A percentile compares a stretch with the other conserved stretches of the same genome.
These are phyloP conservation scores for Carallia pectinifolia DNA, from an alignment of 345 rosid genomes.

Conservation along the genomic window DNA sequence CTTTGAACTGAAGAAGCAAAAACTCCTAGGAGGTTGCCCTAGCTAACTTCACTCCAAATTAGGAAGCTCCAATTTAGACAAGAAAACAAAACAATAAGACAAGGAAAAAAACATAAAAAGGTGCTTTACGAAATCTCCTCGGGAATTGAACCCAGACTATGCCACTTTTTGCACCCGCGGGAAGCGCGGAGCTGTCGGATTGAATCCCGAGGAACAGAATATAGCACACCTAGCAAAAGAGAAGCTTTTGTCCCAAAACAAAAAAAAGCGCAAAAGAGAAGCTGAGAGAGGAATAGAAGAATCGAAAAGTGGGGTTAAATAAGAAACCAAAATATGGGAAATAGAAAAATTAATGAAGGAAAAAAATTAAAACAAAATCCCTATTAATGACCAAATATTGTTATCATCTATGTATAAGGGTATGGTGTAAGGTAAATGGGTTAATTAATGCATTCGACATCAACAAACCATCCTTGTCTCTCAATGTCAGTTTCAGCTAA, in stretches of 20 bases:
- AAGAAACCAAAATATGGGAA: constrained; percentile 9
- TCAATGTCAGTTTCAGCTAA: constrained; percentile 42
- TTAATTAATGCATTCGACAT: constrained; percentile 26
- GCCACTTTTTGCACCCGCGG: constrained; percentile 3
- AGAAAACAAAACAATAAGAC: neutral
- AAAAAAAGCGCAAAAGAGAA: no score
- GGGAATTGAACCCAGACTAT: constrained; percentile 33
- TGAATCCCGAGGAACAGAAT: constrained; percentile 43
- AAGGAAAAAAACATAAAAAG: neutral
- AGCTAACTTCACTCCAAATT: constrained; percentile 13
- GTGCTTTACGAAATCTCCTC: constrained; percentile 13
- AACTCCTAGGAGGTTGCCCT: constrained; percentile 6
- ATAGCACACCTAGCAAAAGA: neutral
- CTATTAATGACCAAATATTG: constrained; percentile 32
- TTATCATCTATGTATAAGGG: constrained; percentile 6
- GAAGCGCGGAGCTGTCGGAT: constrained; percentile 35
- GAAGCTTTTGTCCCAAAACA: neutral
- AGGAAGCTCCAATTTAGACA: constrained; percentile 18
- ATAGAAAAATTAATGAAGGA: no score
- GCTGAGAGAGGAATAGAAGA: constrained; percentile 25
- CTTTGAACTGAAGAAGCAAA: constrained; percentile 7
- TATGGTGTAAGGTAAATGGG: neutral
- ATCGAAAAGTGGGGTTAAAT: constrained; percentile 43
- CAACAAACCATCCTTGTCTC: constrained; percentile 39
- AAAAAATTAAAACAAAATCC: constrained; percentile 13